These are phyloP conservation scores for Leishmania lainsoni DNA, from an alignment of 208 protist genomes.

Conservation along the genomic window DNA sequence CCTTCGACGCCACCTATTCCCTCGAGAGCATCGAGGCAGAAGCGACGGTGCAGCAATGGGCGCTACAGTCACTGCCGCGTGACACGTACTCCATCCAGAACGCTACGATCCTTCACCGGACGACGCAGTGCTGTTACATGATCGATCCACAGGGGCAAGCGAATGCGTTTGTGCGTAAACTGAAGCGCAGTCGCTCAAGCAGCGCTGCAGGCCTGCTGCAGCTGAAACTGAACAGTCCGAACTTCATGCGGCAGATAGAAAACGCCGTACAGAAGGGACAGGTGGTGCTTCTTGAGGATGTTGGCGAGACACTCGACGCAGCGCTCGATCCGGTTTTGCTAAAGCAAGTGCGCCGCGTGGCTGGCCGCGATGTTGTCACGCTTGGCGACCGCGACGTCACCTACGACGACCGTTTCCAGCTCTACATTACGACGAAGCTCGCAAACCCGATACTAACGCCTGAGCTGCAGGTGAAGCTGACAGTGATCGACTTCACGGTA, in stretches of 20 bases:
- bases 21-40: constrained; percentile 89
- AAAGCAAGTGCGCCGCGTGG: constrained; percentile 91
- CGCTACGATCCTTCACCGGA: constrained; percentile 85
- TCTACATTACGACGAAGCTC: constrained; percentile 96
- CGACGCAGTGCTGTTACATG: constrained; percentile 91
- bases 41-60: constrained; percentile 93
- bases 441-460: constrained; percentile 94
- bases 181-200: constrained; percentile 61
- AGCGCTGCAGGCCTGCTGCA: constrained; percentile 79
- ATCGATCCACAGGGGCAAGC: constrained; percentile 96
- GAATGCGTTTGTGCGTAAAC: constrained; percentile 93
- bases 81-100: constrained; percentile 94
- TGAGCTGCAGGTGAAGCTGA: constrained; percentile 94
- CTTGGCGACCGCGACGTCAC: constrained; percentile 94
- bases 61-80: constrained; percentile 92
- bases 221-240: constrained; percentile 90
- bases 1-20: constrained; percentile 73
- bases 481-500: constrained; percentile 94
- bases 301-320: constrained; percentile 95
- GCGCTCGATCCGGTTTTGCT: constrained; percentile 94
- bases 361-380: constrained; percentile 85
- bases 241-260: constrained; percentile 93
- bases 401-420: constrained; percentile 91
- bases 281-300: constrained; percentile 95
- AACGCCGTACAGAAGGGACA: constrained; percentile 94